These are phyloP conservation scores for Talaromyces sp. DNA, from an alignment of 2,329 filamentous ascomycete genomes.

Conservation along the genomic window DNA sequence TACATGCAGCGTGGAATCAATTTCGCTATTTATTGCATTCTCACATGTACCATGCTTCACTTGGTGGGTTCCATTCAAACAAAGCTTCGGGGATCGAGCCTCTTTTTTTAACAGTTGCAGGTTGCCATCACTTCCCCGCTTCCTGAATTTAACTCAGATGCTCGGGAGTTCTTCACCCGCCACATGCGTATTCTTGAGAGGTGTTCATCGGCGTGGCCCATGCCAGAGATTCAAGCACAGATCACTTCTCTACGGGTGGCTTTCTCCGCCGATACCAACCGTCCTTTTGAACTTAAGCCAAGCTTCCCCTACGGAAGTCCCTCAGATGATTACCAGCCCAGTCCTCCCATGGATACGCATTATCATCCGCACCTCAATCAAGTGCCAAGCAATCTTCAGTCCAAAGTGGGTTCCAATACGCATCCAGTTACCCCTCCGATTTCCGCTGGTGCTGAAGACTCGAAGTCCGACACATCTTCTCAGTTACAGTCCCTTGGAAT, in stretches of 20 bases:
- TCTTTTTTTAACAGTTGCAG: slow-evolving; percentile 51
- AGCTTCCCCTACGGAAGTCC: slow-evolving; percentile 87
- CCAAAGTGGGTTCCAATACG: slow-evolving; percentile 53
- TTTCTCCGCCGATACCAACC: slow-evolving; percentile 82
- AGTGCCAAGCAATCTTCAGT: slow-evolving; percentile 48
- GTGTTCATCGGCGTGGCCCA: slow-evolving; percentile 79
- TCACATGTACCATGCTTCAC: slow-evolving; percentile 91
- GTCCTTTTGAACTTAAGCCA: slow-evolving; percentile 85
- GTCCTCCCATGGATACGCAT: slow-evolving; percentile 58
- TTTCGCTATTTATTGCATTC: slow-evolving; percentile 88
- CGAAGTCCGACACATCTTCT: slow-evolving; percentile 72
- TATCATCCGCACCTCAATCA: slow-evolving; percentile 55
- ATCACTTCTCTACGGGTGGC: slow-evolving; percentile 87
- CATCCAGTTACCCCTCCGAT: slow-evolving; percentile 81
- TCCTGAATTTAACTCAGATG: slow-evolving; percentile 80
- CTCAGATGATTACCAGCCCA: slow-evolving; percentile 63
- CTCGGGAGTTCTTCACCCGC: slow-evolving; percentile 83
- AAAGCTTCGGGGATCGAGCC: no score
- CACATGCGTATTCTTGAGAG: slow-evolving; percentile 93
- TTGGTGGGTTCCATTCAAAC: slow-evolving; percentile 64
- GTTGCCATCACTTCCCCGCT: slow-evolving; percentile 93
- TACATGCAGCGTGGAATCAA: slow-evolving; percentile 95
- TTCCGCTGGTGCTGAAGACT: slow-evolving; percentile 71
- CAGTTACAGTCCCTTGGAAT: slow-evolving; percentile 64
- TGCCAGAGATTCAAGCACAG: slow-evolving; percentile 86